Evolutionary conservation across 225 moss, liverwort and hornwort species (phyloP).

Genomic region (Sphagnum tenellum): DNA sequence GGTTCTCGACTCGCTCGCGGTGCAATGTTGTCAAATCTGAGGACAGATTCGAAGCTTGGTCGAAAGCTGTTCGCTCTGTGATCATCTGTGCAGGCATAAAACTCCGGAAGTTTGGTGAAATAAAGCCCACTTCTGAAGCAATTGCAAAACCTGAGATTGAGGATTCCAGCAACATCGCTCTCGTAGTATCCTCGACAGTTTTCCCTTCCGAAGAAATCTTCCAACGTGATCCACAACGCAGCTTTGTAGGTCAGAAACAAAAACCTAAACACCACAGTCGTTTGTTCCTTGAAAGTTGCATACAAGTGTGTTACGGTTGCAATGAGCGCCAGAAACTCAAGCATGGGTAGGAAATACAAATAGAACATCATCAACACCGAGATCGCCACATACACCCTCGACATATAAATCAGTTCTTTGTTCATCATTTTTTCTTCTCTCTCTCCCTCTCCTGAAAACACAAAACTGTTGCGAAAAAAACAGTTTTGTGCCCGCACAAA

Average conservation of each 20-base stretch:
- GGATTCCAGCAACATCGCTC: constrained; percentile 26
- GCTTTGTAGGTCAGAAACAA: constrained; percentile 22
- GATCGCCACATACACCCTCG: constrained; percentile 21
- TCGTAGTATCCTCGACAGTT: constrained; percentile 32
- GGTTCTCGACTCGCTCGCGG: constrained; percentile 13
- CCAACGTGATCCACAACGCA: constrained; percentile 45
- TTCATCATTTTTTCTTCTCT: background rate
- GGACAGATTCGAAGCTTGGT: constrained; percentile 5
- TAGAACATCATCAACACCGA: constrained; percentile 15
- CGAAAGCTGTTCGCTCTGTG: constrained; percentile 19
- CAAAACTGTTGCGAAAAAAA: no score
- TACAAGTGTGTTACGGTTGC: constrained; percentile 25
- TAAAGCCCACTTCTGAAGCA: constrained; percentile 36
- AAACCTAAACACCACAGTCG: constrained; percentile 7
- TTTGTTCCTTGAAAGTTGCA: constrained; percentile 32
- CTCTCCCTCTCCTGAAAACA: no score
- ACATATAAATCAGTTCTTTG: constrained; percentile 24
- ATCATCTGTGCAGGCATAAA: constrained; percentile 39
- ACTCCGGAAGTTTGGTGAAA: constrained; percentile 25
- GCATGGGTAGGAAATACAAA: constrained; percentile 18
- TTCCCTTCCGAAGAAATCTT: constrained; percentile 37
- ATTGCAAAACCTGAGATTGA: constrained; percentile 35
- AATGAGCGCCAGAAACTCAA: constrained; percentile 34
- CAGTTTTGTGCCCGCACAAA: no score
- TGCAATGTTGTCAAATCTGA: constrained; percentile 9